Evolutionary conservation across 106 monocot species (phyloP).

Genomic region (Dendrobium huoshanense): DNA sequence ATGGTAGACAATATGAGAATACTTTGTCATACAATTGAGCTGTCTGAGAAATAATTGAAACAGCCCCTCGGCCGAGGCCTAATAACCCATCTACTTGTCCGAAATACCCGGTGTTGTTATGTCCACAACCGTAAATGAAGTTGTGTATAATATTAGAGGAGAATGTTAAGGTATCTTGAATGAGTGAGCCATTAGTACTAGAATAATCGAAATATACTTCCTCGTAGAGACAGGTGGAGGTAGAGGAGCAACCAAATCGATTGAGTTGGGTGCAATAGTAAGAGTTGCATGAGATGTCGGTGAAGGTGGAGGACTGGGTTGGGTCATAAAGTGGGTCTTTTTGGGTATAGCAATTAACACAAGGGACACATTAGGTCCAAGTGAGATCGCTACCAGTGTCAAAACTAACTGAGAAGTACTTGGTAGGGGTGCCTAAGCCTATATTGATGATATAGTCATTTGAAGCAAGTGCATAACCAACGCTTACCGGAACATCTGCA

Average conservation of each 20-base stretch:
- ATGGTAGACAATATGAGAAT: constrained; percentile 54
- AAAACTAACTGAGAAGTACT: not conserved
- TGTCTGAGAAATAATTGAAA: constrained; percentile 31
- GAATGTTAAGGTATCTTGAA: constrained; percentile 22
- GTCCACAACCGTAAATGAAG: constrained; percentile 38
- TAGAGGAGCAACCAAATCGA: not conserved
- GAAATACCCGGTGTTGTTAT: constrained; percentile 1
- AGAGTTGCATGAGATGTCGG: constrained; percentile 22
- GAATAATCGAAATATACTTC: constrained; percentile 24
- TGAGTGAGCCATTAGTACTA: constrained; percentile 9
- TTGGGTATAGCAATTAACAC: constrained; percentile 7
- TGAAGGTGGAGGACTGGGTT: constrained; percentile 9
- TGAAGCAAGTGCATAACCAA: not conserved
- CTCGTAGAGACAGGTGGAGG: constrained; percentile 19
- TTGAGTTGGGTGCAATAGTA: constrained; percentile 14
- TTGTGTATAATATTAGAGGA: constrained; percentile 7
- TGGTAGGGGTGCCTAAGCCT: constrained; percentile 12
- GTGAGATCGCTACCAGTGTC: constrained; percentile 26
- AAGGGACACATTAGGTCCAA: not conserved
- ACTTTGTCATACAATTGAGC: constrained; percentile 3
- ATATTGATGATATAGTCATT: constrained; percentile 9
- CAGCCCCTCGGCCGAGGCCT: constrained; percentile 28
- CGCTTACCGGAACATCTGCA: not conserved
- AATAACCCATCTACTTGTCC: constrained; percentile 21
- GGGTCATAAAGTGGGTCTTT: constrained; percentile 13